These are phyloP conservation scores for Boletales sp. DNA, from an alignment of 768 basidiomycete genomes.

Conservation along the genomic window DNA sequence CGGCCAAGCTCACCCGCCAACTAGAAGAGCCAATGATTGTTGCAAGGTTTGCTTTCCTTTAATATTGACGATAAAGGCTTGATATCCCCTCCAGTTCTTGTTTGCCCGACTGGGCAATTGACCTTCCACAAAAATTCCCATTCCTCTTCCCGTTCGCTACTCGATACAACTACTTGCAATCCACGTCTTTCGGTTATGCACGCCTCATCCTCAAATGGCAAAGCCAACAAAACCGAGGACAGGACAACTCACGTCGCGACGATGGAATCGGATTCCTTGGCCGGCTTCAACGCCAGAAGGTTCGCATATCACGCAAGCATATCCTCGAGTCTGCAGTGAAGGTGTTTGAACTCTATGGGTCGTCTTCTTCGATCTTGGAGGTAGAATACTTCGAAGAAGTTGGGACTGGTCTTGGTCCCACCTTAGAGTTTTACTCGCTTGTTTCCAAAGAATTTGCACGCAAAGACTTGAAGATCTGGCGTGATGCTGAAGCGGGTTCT, in stretches of 20 bases:
- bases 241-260: conserved; percentile 78
- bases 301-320: conserved; percentile 92
- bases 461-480: conserved; percentile 86
- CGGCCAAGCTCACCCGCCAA: conserved; percentile 96
- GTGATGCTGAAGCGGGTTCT: conserved; percentile 69
- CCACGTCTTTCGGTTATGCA: conserved; percentile 96
- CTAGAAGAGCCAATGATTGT: conserved; percentile 99
- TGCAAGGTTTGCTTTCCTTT: conserved; percentile 64
- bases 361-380: conserved; percentile 89
- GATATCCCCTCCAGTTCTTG: conserved; percentile 61
- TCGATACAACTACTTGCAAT: conserved; percentile 95
- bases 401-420: conserved; percentile 95
- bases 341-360: conserved; percentile 94
- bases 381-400: conserved; percentile 99
- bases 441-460: conserved; percentile 94
- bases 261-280: conserved; percentile 92
- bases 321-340: conserved; percentile 95
- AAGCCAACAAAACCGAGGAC: conserved; percentile 76
- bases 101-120: conserved; percentile 95
- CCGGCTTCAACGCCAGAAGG: conserved; percentile 91
- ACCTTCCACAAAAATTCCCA: conserved; percentile 93
- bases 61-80: neutral
- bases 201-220: conserved; percentile 95
- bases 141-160: conserved; percentile 99
- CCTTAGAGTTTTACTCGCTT: conserved; percentile 97